Evolutionary conservation across 352 stramenopile genomes (phyloP).

Genomic region (Pythium plurisporium): DNA sequence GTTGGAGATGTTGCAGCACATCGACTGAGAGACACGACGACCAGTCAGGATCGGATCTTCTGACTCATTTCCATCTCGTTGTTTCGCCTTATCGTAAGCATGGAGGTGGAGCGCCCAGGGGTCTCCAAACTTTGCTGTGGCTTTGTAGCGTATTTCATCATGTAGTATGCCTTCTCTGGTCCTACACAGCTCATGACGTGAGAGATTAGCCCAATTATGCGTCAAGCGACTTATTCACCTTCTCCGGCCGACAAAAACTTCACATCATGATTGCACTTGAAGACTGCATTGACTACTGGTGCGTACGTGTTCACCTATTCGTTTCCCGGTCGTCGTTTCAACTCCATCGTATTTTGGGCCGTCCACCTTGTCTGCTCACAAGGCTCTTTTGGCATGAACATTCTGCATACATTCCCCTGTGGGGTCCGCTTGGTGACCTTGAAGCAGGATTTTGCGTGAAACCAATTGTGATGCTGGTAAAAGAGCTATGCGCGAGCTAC

Average conservation of each 20-base stretch:
- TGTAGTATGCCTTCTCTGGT: conserved; percentile 18
- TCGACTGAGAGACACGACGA: not conserved
- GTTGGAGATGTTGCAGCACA: conserved; percentile 5
- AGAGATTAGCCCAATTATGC: too few species aligned
- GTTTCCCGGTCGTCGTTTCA: too few species aligned
- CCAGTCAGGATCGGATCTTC: not conserved
- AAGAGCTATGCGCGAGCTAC: not conserved
- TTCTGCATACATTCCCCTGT: not conserved
- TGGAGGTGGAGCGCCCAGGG: not conserved
- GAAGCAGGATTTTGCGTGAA: conserved; percentile 5
- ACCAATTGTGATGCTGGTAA: conserved; percentile 8
- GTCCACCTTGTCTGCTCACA: not conserved
- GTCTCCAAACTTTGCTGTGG: not conserved
- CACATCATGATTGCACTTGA: too few species aligned
- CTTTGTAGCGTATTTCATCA: conserved; percentile 18
- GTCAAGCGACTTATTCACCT: too few species aligned
- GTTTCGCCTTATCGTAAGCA: conserved; percentile 4
- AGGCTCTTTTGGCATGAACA: conserved; percentile 8
- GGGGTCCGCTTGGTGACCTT: not conserved
- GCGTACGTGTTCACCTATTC: too few species aligned
- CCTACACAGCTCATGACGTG: too few species aligned
- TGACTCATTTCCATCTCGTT: not conserved
- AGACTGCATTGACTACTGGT: too few species aligned
- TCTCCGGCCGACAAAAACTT: too few species aligned
- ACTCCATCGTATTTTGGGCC: too few species aligned